These are phyloP conservation scores for Tanacetum coccineum DNA, from an alignment of 129 eudicot species.

Conservation along the genomic window DNA sequence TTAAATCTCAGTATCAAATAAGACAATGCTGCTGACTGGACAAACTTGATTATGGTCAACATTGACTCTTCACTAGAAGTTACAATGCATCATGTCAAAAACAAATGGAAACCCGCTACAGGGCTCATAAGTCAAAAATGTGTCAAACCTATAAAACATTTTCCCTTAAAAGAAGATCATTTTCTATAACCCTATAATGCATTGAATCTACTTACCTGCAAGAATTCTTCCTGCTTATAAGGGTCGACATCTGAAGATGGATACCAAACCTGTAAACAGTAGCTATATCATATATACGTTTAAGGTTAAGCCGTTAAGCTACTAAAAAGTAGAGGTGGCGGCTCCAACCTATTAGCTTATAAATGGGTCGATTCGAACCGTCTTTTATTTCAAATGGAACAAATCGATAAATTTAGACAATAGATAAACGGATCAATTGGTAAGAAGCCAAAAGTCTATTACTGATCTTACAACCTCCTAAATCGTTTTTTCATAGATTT, in stretches of 20 bases:
- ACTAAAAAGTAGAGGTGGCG: background rate
- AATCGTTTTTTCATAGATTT: too few relatives aligned
- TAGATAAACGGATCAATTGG: too few relatives aligned
- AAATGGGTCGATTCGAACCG: background rate
- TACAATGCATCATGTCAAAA: too few relatives aligned
- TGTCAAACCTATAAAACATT: too few relatives aligned
- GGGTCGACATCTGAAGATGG: constrained; percentile 90
- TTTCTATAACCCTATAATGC: constrained; percentile 3
- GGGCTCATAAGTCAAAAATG: too few relatives aligned
- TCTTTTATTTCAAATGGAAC: too few relatives aligned
- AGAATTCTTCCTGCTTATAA: constrained; percentile 95
- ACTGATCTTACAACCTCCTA: too few relatives aligned
- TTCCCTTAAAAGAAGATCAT: background rate
- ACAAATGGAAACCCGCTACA: too few relatives aligned
- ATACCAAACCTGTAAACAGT: constrained; percentile 90
- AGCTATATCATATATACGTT: constrained; percentile 38
- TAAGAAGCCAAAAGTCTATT: too few relatives aligned
- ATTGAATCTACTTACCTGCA: constrained; percentile 65
- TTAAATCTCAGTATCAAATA: background rate
- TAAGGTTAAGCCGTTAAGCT: constrained; percentile 4
- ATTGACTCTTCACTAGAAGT: too few relatives aligned
- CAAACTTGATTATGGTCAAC: too few relatives aligned
- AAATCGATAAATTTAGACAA: too few relatives aligned
- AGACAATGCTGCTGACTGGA: background rate
- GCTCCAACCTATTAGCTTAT: background rate